Evolutionary conservation across 768 basidiomycete species (phyloP), one percentile per base, ranked within the genome.

Genomic region (Kwoniella sp.): DNA sequence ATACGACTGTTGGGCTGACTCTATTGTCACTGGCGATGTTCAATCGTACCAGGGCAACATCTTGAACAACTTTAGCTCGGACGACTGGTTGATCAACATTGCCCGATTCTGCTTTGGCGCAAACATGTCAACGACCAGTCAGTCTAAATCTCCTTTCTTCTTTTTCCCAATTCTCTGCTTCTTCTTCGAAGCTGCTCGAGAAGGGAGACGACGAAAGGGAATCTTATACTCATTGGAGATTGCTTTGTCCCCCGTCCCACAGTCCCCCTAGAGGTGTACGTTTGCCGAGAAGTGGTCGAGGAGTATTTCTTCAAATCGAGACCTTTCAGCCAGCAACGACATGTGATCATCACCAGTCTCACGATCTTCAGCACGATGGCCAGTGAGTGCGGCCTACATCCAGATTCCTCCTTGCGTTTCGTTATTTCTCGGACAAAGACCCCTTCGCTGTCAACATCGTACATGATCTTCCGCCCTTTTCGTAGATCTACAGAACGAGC

Each of bases 261-360:
- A 75, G 71, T 97, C 23, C 96, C 96, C 0, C 84, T 99, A 45
- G 96, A 99, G 73, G 83, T 93, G 15, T 99, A 98, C 78, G 96
- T 99, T 26, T 99, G 96, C 76, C 86, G 96, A 82, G 96, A 99
- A 84, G 93, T 97, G 56, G 86, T 97, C 45, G 96, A 99, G 75
- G 91, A 94, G 70, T 96, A 88, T 78, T 97, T 96, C 84, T 99
- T 93, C 85, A 87, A 91, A 1, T 88, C 91, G 71, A 90, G 92
- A 72, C 78, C 85, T 12, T 99, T 91, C 84, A 90, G 84, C 77
- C 84, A 86, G 69, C 88, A 89, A 67, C 86, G 93, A 34, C 95
- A 97, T 77, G 71, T 97, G 61, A 88, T 95, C 81, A 91, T 97
- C 81, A 99, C 96, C 4, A 90, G 90, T 4, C 85, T 85, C 9